Percentiles rank a stretch among this genome's conserved stretches.
phyloP scores from a whole-genome alignment of 2,329 filamentous ascomycete species.

The Chaetomium sp. region DNA sequence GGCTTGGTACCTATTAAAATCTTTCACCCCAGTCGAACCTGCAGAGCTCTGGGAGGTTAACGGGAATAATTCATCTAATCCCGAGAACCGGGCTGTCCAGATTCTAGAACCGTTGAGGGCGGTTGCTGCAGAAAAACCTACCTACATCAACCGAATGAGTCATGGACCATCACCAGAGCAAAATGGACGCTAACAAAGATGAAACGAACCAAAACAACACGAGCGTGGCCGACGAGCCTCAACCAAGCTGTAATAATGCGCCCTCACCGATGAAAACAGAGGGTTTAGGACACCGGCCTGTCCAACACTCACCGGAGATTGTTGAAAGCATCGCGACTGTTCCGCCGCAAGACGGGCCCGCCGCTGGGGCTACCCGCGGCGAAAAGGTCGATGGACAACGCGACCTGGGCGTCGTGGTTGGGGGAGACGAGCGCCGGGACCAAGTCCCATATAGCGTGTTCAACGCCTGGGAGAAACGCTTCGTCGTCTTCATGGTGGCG shows the following conservation, averaged over 20 bases:
- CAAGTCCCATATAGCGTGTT: constrained; percentile 12
- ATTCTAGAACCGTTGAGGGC: too few relatives aligned
- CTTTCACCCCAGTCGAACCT: background rate
- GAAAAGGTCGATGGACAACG: background rate
- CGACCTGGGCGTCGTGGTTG: background rate
- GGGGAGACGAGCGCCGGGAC: background rate
- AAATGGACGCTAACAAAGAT: background rate
- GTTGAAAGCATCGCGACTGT: background rate
- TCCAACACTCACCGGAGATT: background rate
- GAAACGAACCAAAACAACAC: background rate
- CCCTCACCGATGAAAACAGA: background rate
- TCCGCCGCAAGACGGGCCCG: background rate
- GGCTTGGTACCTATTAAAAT: background rate
- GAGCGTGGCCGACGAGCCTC: background rate
- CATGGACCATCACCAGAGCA: background rate
- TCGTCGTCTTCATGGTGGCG: constrained; percentile 17
- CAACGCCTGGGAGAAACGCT: constrained; percentile 15
- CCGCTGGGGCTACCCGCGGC: background rate
- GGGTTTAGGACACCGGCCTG: background rate
- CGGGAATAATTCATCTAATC: background rate
- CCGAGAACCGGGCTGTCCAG: background rate
- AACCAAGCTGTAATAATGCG: background rate
- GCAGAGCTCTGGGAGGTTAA: background rate
- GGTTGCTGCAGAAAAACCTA: too few relatives aligned
- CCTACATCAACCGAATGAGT: background rate